Base-by-base conservation (phyloP, 2,329 filamentous ascomycete species). In the Trichoderma koningiopsis region DNA sequence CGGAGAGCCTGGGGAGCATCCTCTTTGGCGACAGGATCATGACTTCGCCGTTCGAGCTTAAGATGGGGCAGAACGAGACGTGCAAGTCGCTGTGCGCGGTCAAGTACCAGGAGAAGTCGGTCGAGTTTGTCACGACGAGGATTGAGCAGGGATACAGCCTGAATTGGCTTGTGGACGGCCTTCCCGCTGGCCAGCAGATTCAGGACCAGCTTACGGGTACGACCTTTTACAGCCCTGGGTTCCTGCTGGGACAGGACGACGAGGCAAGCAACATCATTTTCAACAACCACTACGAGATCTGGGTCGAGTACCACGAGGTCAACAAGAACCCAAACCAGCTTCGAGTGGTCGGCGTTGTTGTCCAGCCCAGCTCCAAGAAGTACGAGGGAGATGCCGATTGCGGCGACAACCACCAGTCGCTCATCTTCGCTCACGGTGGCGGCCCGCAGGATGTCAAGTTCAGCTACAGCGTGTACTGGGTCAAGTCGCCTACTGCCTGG, bases 11-110 rank as follows among this genome's bases (percentile, higher is more conserved):
- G 72, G 96, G 96, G 29, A 97, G 95, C 84, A 99, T 99, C 77
- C 82, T 99, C 63, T 99, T 99, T 75, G 96, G 96, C 74, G 96
- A 99, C 82, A 89, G 96, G 68, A 99, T 99, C 82, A 93, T 93
- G 83, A 97, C 93, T n/a, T 98, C 95, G 43, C 93, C 95, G 0
- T 97, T 97, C 77, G 89, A 97, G 77, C 84, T 98, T 71, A 87
- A 89, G 73, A 97, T 99, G 94, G 89, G 83, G 68, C 83, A 89
- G 72, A 96, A 99, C 78, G 92, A 97, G 80, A 90, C 90, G 0
- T 99, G 96, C 84, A 96, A 95, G 79, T 80, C 86, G 19, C 84
- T 97, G 3, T 99, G 96, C 80, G 82, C 85, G 33, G 84, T 87
- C 53, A 85, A 86, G 52, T 91, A 89, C 77, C 85, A 91, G 56